Percentiles rank a stretch among this genome's conserved stretches.
Conservation (phyloP, 306 rosid species). For the Heteromeles arbutifolia region DNA sequence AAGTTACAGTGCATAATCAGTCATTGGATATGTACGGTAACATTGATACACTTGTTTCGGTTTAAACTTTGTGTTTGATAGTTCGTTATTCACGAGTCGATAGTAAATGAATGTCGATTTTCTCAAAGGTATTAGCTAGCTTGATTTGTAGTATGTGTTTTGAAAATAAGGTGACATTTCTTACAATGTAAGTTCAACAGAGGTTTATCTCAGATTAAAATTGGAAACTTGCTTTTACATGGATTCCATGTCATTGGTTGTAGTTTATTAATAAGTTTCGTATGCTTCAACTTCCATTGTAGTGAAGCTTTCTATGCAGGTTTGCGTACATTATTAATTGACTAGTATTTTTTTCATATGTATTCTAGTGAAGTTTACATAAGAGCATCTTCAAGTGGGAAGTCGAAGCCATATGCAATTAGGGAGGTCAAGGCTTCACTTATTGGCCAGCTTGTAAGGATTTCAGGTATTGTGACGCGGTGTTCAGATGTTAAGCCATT, state of each 20-base stretch:
- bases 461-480: constrained; percentile 86
- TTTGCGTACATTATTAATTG: neutral
- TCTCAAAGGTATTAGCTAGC: too few species aligned
- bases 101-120: too few species aligned
- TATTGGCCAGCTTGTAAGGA: constrained; percentile 91
- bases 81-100: too few species aligned
- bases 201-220: neutral
- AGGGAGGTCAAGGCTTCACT: constrained; percentile 95
- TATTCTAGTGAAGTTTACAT: constrained; percentile 83
- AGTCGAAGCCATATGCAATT: constrained; percentile 77
- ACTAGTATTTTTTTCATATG: constrained; percentile 7
- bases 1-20: neutral
- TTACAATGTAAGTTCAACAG: neutral
- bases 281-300: neutral
- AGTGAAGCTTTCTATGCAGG: neutral
- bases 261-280: neutral
- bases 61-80: neutral
- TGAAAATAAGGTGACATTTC: neutral
- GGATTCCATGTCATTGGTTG: neutral
- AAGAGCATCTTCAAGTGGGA: constrained; percentile 77
- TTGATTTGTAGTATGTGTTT: neutral
- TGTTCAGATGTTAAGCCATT: constrained; percentile 98
- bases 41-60: neutral
- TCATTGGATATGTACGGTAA: neutral
- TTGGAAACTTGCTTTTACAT: neutral